Evolutionary conservation across 2,329 filamentous ascomycete species (phyloP).

Genomic region (Pseudocercospora eumusae): DNA sequence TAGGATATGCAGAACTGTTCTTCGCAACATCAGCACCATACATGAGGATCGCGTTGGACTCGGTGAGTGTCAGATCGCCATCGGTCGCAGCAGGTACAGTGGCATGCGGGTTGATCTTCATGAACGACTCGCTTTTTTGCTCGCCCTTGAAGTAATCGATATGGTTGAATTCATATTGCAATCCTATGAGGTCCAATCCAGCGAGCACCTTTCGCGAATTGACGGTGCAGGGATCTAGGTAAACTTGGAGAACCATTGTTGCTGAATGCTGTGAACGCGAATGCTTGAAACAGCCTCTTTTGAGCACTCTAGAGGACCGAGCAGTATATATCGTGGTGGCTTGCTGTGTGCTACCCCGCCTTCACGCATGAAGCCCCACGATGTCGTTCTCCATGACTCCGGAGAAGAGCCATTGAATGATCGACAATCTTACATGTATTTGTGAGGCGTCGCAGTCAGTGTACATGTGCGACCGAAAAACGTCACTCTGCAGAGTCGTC

Average conservation of each 20-base stretch:
- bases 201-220: constrained; percentile 48
- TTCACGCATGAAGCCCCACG: constrained; percentile 14
- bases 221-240: constrained; percentile 47
- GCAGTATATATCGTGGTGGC: constrained; percentile 17
- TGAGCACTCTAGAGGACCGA: background rate
- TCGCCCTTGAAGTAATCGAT: constrained; percentile 46
- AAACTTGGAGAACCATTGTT: constrained; percentile 38
- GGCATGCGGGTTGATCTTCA: constrained; percentile 43
- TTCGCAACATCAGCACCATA: constrained; percentile 44
- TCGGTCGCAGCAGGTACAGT: constrained; percentile 46
- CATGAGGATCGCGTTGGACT: constrained; percentile 47
- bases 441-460: background rate
- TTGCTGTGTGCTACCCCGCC: constrained; percentile 10
- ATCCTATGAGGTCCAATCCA: constrained; percentile 42
- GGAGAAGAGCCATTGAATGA: background rate
- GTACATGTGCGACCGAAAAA: background rate
- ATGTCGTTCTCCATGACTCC: constrained; percentile 7
- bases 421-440: too few relatives aligned
- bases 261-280: background rate
- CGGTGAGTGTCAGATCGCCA: constrained; percentile 45
- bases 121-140: constrained; percentile 42
- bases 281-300: background rate
- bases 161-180: constrained; percentile 42
- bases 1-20: constrained; percentile 41
- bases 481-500: background rate